Conservation (phyloP, 495 filamentous ascomycete species). For the Aspergillus panamensis region DNA sequence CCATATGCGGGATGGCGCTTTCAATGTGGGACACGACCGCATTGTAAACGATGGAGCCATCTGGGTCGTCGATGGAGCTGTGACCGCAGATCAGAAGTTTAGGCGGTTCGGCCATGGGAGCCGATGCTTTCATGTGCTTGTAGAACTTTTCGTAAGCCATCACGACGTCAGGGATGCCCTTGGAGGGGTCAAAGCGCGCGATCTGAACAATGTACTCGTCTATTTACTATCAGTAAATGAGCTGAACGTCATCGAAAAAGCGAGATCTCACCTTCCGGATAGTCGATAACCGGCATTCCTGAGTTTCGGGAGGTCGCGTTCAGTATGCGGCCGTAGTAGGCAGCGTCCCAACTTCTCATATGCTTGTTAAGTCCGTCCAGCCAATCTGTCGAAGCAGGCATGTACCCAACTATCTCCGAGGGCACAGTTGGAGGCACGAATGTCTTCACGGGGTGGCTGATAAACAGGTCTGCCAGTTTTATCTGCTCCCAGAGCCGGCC, state of each 20-base stretch:
- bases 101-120: constrained; percentile 49
- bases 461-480: constrained; percentile 70
- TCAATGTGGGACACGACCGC: constrained; percentile 65
- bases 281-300: constrained; percentile 59
- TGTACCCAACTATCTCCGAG: constrained; percentile 63
- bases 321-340: constrained; percentile 74
- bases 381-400: constrained; percentile 88
- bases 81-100: constrained; percentile 79
- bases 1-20: constrained; percentile 46
- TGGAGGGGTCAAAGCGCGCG: constrained; percentile 82
- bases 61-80: constrained; percentile 82
- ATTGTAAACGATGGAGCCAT: constrained; percentile 71
- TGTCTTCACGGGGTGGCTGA: constrained; percentile 74
- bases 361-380: constrained; percentile 84
- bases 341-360: constrained; percentile 68
- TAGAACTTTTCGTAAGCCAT: constrained; percentile 75
- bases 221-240: constrained; percentile 16
- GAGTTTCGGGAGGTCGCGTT: constrained; percentile 57
- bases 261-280: constrained; percentile 53
- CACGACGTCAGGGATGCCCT: constrained; percentile 79
- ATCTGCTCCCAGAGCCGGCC: constrained; percentile 71
- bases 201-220: constrained; percentile 77
- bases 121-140: constrained; percentile 47
- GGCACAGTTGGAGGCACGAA: constrained; percentile 75
- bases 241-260: neutral